Evolutionary conservation across 768 basidiomycete genomes (phyloP).

Genomic region (Leucocoprinus leucothites): DNA sequence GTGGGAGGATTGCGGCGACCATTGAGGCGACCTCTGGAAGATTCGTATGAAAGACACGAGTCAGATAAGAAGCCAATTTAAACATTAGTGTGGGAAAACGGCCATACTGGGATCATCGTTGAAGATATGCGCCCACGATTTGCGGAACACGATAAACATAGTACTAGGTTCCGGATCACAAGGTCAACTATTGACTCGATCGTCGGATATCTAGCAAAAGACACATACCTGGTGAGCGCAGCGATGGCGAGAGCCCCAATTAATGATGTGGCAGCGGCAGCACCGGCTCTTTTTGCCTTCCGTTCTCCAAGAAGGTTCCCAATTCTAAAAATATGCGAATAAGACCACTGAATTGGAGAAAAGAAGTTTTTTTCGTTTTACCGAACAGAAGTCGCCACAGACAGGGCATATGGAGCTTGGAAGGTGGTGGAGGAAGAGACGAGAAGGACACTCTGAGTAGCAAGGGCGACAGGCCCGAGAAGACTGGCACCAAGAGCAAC

Average conservation of each 20-base stretch:
- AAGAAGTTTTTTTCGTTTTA: slow-evolving; percentile 24
- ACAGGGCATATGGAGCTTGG: slow-evolving; percentile 81
- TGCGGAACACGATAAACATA: slow-evolving; percentile 57
- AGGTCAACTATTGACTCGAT: neutral
- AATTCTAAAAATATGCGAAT: slow-evolving; percentile 42
- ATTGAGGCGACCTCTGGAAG: slow-evolving; percentile 48
- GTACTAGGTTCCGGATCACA: slow-evolving; percentile 29
- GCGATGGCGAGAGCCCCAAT: slow-evolving; percentile 65
- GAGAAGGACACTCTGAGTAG: slow-evolving; percentile 84
- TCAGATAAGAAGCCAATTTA: neutral
- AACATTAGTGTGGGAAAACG: neutral
- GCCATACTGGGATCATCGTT: slow-evolving; percentile 58
- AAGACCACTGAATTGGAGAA: neutral
- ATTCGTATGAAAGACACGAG: neutral
- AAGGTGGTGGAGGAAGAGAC: slow-evolving; percentile 73
- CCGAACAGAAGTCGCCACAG: slow-evolving; percentile 85
- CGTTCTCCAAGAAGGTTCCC: slow-evolving; percentile 87
- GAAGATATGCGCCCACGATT: slow-evolving; percentile 72
- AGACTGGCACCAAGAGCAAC: slow-evolving; percentile 55
- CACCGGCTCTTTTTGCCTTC: slow-evolving; percentile 67
- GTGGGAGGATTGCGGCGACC: slow-evolving; percentile 69
- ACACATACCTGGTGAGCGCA: slow-evolving; percentile 56
- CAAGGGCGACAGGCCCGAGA: slow-evolving; percentile 77
- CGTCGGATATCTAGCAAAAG: neutral
- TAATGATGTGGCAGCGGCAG: slow-evolving; percentile 64